Conservation (phyloP, 2,329 filamentous ascomycete species). For the Spiromastix sp. region DNA sequence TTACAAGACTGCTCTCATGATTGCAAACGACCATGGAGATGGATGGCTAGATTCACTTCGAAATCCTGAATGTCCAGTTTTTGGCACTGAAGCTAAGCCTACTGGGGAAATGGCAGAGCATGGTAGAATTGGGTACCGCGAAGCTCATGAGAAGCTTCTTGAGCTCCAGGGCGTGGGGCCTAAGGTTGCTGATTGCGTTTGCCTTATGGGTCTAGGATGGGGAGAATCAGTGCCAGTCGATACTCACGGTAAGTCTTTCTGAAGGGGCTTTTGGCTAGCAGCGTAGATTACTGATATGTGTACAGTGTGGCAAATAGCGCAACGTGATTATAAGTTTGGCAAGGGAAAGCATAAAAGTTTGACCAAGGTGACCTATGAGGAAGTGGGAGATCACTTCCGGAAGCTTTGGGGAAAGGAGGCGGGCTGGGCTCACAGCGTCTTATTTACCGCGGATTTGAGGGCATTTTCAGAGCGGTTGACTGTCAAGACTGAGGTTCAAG, state of each 20-base stretch:
- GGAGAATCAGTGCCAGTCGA: slow-evolving; percentile 91
- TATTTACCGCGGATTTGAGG: slow-evolving; percentile 87
- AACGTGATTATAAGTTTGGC: slow-evolving; percentile 88
- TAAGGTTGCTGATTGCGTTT: slow-evolving; percentile 95
- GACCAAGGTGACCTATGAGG: slow-evolving; percentile 80
- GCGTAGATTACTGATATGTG: slow-evolving; percentile 8
- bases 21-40: slow-evolving; percentile 55
- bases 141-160: slow-evolving; percentile 71
- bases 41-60: slow-evolving; percentile 69
- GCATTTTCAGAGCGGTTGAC: slow-evolving; percentile 63
- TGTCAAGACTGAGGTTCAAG: slow-evolving; percentile 25
- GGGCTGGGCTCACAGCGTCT: slow-evolving; percentile 93
- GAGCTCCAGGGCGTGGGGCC: slow-evolving; percentile 80
- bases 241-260: slow-evolving; percentile 54
- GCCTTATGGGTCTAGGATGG: slow-evolving; percentile 93
- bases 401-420: slow-evolving; percentile 85
- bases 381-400: slow-evolving; percentile 82
- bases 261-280: background rate
- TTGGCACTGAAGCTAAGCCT: slow-evolving; percentile 35
- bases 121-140: slow-evolving; percentile 57
- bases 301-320: slow-evolving; percentile 89
- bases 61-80: slow-evolving; percentile 62
- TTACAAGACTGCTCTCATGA: slow-evolving; percentile 67
- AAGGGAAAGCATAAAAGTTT: slow-evolving; percentile 73
- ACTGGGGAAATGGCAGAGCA: slow-evolving; percentile 41